Conservation (phyloP, 306 rosid genomes). For the Vigna angularis region DNA sequence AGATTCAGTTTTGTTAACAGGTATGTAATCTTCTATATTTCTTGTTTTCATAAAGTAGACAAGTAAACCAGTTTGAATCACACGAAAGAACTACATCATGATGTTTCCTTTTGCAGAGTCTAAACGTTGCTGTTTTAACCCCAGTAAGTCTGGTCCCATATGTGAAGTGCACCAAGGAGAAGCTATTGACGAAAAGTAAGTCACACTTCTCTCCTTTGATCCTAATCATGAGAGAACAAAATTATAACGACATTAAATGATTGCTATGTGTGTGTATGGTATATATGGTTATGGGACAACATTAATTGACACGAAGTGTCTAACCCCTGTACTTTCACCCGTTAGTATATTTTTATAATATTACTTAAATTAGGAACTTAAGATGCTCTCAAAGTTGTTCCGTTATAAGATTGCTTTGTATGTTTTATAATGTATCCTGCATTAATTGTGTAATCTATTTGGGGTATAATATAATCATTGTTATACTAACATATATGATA, state of each 20-base stretch:
- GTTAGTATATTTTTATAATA: background rate
- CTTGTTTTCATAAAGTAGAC: background rate
- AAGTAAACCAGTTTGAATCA: slow-evolving; percentile 16
- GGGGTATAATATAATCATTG: background rate
- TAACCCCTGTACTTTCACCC: background rate
- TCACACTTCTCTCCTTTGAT: slow-evolving; percentile 43
- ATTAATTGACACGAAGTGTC: background rate
- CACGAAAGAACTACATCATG: slow-evolving; percentile 8
- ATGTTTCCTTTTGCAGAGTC: slow-evolving; percentile 50
- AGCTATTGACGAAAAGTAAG: slow-evolving; percentile 63
- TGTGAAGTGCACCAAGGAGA: slow-evolving; percentile 63
- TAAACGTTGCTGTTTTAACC: slow-evolving; percentile 23
- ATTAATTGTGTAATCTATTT: background rate
- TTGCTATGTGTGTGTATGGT: background rate
- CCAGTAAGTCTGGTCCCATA: slow-evolving; percentile 41
- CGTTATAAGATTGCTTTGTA: background rate
- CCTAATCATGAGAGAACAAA: slow-evolving; percentile 32
- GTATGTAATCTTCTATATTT: slow-evolving; percentile 44
- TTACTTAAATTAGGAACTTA: background rate
- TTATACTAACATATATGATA: slow-evolving; percentile 19
- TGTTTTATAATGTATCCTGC: background rate
- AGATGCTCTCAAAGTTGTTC: background rate
- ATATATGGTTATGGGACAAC: background rate
- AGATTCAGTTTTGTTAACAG: slow-evolving; percentile 41
- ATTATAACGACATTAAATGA: slow-evolving; percentile 16